phyloP scores from a whole-genome alignment of 306 rosid species.

The Sicyos baderoa region DNA sequence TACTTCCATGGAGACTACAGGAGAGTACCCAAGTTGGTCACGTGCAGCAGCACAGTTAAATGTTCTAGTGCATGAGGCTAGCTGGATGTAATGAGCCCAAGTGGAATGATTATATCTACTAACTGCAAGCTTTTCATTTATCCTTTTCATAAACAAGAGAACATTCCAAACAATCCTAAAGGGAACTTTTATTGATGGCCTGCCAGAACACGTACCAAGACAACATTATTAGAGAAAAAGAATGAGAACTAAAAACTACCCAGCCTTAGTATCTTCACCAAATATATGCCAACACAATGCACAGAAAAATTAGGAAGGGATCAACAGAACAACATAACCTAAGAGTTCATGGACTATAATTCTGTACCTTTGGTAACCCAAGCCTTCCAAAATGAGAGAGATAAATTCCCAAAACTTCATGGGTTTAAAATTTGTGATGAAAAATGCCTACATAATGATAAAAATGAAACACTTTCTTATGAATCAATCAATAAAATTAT shows the following conservation, averaged over 20 bases:
- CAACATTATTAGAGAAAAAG: background rate
- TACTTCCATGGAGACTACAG: constrained; percentile 64
- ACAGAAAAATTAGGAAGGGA: background rate
- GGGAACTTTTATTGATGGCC: constrained; percentile 72
- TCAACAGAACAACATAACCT: background rate
- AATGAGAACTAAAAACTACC: background rate
- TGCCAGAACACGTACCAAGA: constrained; percentile 34
- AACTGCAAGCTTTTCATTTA: constrained; percentile 41
- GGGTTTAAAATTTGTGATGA: constrained; percentile 69
- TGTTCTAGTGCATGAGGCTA: constrained; percentile 55
- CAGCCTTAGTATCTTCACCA: background rate
- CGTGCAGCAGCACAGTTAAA: constrained; percentile 60
- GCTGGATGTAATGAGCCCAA: constrained; percentile 42
- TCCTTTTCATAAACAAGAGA: constrained; percentile 44
- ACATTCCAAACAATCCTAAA: constrained; percentile 40
- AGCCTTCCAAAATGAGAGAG: constrained; percentile 47
- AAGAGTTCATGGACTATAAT: background rate
- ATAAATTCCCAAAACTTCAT: constrained; percentile 64
- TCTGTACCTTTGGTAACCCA: constrained; percentile 69
- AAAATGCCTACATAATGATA: constrained; percentile 59
- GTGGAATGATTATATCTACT: constrained; percentile 38
- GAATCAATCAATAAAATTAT: constrained; percentile 19
- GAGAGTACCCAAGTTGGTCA: constrained; percentile 56
- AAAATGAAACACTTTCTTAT: constrained; percentile 22
- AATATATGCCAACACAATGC: constrained; percentile 1